These are phyloP conservation scores for Poa pratensis DNA, from an alignment of 176 grass and related monocot genomes.

Conservation along the genomic window DNA sequence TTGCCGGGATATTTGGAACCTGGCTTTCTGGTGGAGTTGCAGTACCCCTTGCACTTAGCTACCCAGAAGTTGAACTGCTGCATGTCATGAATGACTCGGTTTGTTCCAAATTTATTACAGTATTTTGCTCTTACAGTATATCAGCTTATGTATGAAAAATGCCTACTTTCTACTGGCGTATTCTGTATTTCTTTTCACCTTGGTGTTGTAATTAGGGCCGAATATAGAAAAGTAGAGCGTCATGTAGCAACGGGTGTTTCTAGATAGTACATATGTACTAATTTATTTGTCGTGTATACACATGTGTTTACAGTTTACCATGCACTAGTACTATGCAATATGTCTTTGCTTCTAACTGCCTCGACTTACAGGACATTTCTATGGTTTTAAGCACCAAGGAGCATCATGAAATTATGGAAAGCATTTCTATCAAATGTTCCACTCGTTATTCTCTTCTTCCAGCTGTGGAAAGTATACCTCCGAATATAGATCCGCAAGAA, in stretches of 20 bases:
- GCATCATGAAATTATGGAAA: slow-evolving; percentile 74
- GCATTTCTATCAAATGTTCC: slow-evolving; percentile 82
- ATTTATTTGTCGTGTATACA: background rate
- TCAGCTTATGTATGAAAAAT: slow-evolving; percentile 17
- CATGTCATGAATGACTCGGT: slow-evolving; percentile 99
- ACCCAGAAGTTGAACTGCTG: slow-evolving; percentile 89
- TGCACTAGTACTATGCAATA: background rate
- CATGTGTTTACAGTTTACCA: slow-evolving; percentile 6
- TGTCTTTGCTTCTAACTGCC: slow-evolving; percentile 36
- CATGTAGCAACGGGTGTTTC: background rate
- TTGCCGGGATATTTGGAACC: slow-evolving; percentile 83
- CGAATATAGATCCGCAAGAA: slow-evolving; percentile 50
- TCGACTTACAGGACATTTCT: slow-evolving; percentile 75
- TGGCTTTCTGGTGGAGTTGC: slow-evolving; percentile 98
- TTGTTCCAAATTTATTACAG: slow-evolving; percentile 45
- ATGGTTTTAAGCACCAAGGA: slow-evolving; percentile 91
- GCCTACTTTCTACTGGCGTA: background rate
- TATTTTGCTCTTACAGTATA: slow-evolving; percentile 35
- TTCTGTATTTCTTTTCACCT: background rate
- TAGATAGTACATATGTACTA: background rate
- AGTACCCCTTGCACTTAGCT: slow-evolving; percentile 89
- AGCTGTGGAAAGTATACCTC: slow-evolving; percentile 54
- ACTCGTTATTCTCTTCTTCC: slow-evolving; percentile 81
- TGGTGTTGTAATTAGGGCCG: background rate
- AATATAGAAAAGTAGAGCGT: background rate